Evolutionary conservation across 495 filamentous ascomycete species (phyloP), one percentile per base, ranked within the genome.

Genomic region (Neurospora sp.): DNA sequence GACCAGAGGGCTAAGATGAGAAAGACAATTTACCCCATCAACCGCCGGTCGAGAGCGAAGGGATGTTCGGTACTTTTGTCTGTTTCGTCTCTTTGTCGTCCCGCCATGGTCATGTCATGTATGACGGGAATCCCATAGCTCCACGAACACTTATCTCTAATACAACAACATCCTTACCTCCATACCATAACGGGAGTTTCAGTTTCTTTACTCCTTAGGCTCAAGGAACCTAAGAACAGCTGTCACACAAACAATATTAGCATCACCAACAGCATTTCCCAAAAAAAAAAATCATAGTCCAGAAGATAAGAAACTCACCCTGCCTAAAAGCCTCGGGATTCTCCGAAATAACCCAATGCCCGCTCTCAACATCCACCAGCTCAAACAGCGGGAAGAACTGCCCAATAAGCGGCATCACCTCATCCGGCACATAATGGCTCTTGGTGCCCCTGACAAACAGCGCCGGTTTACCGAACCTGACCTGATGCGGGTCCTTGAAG

Each of bases 331-430:
- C 90, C 79, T 96, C 91, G 0, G 96, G 96, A 72, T 94, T 92
- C 84, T 98, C 95, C 10, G 92, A 93, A 75, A 96, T 95, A 0
- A 99, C 84, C 96, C 96, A 98, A 78, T 99, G 96, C 0, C 96
- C 96, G 6, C 91, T 87, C 22, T 97, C 92, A 41, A 98, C 87
- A 83, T 97, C 94, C 16, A 85, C 88, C 40, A 98, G 78, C 76
- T 87, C 80, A 72, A 97, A 96, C 48, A 86, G 83, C 38, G 96
- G 96, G 79, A 98, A 99, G 81, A 98, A 98, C 73, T 86, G 85
- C 27, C 94, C 96, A 73, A 97, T 93, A 5, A 92, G 82, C 10
- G 96, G 95, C 40, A 99, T 79, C n/a, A 89, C 88, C 77, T 97
- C 92, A 75, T 97, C 94, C 2, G 91, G 87, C 1, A 99, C 90